A percentile compares a stretch with the other conserved stretches of the same genome.
These are phyloP conservation scores for Lactarius hengduanensis DNA, from an alignment of 768 basidiomycete genomes.

Conservation along the genomic window DNA sequence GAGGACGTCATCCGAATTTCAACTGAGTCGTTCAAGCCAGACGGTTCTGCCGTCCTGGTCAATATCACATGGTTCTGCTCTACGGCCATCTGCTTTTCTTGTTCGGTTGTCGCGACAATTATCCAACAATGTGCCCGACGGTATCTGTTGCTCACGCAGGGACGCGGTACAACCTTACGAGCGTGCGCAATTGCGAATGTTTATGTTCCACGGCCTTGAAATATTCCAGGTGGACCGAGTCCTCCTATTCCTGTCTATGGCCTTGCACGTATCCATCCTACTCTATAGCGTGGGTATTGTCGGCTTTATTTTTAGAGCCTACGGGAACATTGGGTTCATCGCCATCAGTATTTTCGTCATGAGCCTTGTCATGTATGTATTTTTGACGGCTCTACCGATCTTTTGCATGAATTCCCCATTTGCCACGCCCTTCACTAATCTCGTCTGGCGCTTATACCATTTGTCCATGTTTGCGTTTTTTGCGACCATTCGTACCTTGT, in stretches of 20 bases:
- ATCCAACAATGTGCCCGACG: conserved; percentile 14
- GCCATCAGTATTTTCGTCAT: not conserved
- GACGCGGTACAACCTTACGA: not conserved
- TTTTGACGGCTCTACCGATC: not conserved
- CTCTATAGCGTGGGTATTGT: not conserved
- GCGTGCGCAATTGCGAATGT: not conserved
- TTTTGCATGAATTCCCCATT: not conserved
- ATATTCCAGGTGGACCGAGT: not conserved
- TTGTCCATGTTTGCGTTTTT: not conserved
- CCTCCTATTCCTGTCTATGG: not conserved
- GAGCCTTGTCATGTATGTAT: rapidly evolving
- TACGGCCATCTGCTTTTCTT: not conserved
- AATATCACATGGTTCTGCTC: conserved; percentile 12
- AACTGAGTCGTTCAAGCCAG: not conserved
- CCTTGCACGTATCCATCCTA: not conserved
- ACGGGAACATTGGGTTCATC: rapidly evolving
- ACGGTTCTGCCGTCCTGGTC: not conserved
- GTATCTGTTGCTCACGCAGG: not conserved
- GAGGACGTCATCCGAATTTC: no score
- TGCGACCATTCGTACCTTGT: not conserved
- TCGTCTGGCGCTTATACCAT: not conserved
- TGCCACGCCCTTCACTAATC: not conserved
- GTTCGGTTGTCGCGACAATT: conserved; percentile 3
- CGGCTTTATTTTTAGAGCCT: not conserved
- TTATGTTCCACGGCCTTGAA: not conserved